Base-by-base conservation (phyloP, 192 early-diverging fungal species). In the Dissophora ornata region DNA sequence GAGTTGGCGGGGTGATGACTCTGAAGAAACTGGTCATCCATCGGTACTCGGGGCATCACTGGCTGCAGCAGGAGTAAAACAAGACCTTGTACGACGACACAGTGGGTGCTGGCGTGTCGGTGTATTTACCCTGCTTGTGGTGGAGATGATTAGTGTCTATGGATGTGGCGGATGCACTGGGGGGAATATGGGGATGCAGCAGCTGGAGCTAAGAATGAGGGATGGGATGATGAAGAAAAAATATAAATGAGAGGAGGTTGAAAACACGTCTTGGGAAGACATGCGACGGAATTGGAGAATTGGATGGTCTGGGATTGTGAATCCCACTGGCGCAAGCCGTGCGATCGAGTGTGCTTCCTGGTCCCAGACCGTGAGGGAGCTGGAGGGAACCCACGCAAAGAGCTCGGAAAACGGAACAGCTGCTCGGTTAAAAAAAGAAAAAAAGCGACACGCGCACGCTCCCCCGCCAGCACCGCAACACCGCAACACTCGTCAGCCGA, bases 11-110 rank as follows among this genome's bases (percentile, higher is more conserved):
- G n/a, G 32, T 36, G 53, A 45, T 53, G 53, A 49, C 61, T 66
- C 48, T 66, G 63, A n/a, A 50, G 53, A 57, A 49, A 77, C 45
- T 77, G 67, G 47, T 79, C 77, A 57, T 82, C 81, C 81, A 69
- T 79, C 36, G 67, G 63, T 16, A 62, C 63, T 48, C 66, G 69
- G 32, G 70, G 67, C 58, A 74, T 69, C 66, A 81, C 48, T 52
- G 57, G 16, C 18, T 41, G 22, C 32, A 21, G 10, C 18, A 18
- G 47, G 26, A 38, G 34, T 21, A 40, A 58, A 1, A 30, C 33
- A 12, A 55, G 26, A 24, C 24, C 10, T 25, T 44, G 40, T 25
- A 45, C 30, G 57, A 25, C 29, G 57, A 40, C 29, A 29, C 28
- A 45, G 28, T 19, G 25, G 2, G 42, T 60, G 26, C 55, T 13